phyloP scores from a whole-genome alignment of 2,329 filamentous ascomycete genomes.

The Neofusicoccum laricinum region DNA sequence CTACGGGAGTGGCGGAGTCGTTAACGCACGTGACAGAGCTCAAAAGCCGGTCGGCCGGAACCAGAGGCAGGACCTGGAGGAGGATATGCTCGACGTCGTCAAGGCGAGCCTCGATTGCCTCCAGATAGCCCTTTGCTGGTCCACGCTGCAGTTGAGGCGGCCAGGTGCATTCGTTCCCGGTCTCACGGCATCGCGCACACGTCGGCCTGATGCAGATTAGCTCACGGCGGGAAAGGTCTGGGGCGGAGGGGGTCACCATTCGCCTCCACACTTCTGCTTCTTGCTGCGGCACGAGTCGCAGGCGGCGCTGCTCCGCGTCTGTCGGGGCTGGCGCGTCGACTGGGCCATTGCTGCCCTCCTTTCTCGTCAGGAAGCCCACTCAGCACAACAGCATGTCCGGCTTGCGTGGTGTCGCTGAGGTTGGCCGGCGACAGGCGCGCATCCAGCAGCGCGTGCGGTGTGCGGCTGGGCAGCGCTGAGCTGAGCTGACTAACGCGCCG shows the following conservation, averaged over 20 bases:
- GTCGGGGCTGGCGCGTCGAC: slow-evolving; percentile 7
- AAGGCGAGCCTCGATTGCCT: slow-evolving; percentile 16
- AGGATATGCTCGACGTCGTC: slow-evolving; percentile 16
- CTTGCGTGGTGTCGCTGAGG: background rate
- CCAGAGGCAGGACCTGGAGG: slow-evolving; percentile 10
- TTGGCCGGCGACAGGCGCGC: background rate
- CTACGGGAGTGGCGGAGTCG: background rate
- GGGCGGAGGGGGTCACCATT: slow-evolving; percentile 10
- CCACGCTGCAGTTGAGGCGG: slow-evolving; percentile 15
- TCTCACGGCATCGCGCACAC: slow-evolving; percentile 16
- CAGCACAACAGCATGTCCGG: background rate
- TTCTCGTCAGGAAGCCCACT: background rate
- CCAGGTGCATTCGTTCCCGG: slow-evolving; percentile 12
- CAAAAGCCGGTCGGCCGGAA: slow-evolving; percentile 6
- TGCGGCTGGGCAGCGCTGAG: background rate
- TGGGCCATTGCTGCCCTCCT: slow-evolving; percentile 8
- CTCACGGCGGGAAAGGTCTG: background rate
- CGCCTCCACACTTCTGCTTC: slow-evolving; percentile 17
- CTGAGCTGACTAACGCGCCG: background rate
- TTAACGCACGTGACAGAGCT: background rate
- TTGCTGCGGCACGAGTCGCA: slow-evolving; percentile 16
- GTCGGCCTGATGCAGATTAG: slow-evolving; percentile 7
- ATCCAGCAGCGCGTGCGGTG: background rate
- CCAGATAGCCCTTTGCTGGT: slow-evolving; percentile 16
- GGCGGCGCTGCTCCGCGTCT: slow-evolving; percentile 15